Percentiles rank a stretch among this genome's conserved stretches.
phyloP scores from a whole-genome alignment of 176 grass and related monocot genomes.

The Raddia distichophylla region DNA sequence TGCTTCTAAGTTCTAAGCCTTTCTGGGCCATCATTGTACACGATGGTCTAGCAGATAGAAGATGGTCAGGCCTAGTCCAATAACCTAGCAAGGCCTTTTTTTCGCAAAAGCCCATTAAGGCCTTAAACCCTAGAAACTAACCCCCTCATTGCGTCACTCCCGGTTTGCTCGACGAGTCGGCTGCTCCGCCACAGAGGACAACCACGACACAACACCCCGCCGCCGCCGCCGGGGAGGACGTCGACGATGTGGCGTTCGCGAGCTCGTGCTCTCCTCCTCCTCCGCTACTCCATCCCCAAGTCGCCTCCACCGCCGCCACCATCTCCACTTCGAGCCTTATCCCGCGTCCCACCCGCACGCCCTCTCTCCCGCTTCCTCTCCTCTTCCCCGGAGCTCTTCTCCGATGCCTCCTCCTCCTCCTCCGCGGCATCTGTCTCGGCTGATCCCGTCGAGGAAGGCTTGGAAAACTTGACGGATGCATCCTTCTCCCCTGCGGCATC shows the following conservation, averaged over 20 bases:
- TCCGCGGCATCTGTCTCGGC: conserved; percentile 7
- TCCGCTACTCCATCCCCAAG: conserved; percentile 48
- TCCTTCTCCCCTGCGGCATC: not conserved
- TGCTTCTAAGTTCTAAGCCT: not conserved
- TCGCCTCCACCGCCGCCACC: conserved; percentile 23
- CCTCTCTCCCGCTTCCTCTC: conserved; percentile 59
- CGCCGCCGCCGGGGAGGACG: conserved; percentile 27
- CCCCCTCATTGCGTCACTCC: not conserved
- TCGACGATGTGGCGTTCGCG: conserved; percentile 75
- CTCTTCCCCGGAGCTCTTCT: conserved; percentile 51
- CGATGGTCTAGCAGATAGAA: not conserved
- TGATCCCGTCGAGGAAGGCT: not conserved
- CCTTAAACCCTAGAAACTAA: conserved; percentile 47
- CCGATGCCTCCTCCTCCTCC: conserved; percentile 31
- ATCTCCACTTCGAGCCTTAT: conserved; percentile 26
- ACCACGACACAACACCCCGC: conserved; percentile 2
- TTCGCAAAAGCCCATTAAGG: not conserved
- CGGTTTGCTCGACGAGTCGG: not conserved
- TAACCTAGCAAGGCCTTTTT: conserved; percentile 6
- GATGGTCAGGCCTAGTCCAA: not conserved
- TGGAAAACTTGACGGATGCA: not conserved
- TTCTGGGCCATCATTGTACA: not conserved
- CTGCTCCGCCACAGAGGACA: not conserved
- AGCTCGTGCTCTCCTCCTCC: conserved; percentile 66
- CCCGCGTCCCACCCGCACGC: conserved; percentile 26